Percentiles rank a stretch among this genome's conserved stretches.
These are phyloP conservation scores for Colletotrichum sidae DNA, from an alignment of 2,329 filamentous ascomycete species.

Conservation along the genomic window DNA sequence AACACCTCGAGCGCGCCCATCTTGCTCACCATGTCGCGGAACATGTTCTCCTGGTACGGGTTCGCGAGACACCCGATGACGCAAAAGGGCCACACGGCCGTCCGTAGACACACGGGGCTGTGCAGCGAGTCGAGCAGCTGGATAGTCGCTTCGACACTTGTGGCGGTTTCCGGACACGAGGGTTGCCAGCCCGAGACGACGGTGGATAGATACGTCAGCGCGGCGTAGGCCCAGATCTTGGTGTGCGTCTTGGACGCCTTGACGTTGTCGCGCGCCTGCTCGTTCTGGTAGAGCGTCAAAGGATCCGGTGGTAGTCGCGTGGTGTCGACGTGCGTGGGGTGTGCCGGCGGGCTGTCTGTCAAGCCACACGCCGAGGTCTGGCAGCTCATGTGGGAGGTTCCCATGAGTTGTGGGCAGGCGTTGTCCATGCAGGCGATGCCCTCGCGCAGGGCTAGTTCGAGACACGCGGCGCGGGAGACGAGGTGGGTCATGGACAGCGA, in stretches of 20 bases:
- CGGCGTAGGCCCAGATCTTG: slow-evolving; percentile 60
- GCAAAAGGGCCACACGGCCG: slow-evolving; percentile 55
- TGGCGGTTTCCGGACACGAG: slow-evolving; percentile 53
- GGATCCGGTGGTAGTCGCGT: slow-evolving; percentile 26
- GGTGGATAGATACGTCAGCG: slow-evolving; percentile 59
- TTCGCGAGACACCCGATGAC: slow-evolving; percentile 55
- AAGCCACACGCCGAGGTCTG: neutral
- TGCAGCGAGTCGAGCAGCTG: slow-evolving; percentile 49
- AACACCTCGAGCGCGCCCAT: slow-evolving; percentile 58
- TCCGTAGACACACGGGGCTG: slow-evolving; percentile 51
- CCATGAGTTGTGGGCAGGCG: slow-evolving; percentile 37
- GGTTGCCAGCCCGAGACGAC: slow-evolving; percentile 65
- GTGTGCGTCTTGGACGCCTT: slow-evolving; percentile 40
- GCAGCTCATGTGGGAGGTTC: slow-evolving; percentile 6
- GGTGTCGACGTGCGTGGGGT: slow-evolving; percentile 39
- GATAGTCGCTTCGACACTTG: slow-evolving; percentile 44
- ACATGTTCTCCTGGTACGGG: slow-evolving; percentile 54
- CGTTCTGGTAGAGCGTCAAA: slow-evolving; percentile 27
- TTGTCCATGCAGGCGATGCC: slow-evolving; percentile 39
- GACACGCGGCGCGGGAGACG: slow-evolving; percentile 43
- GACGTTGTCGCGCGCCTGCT: slow-evolving; percentile 18
- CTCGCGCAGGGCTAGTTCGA: slow-evolving; percentile 35
- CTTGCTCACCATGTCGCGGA: slow-evolving; percentile 52
- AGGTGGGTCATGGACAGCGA: slow-evolving; percentile 60
- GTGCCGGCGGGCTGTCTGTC: slow-evolving; percentile 38